Conservation (phyloP, 495 filamentous ascomycete genomes). For the Podospora pseudopauciseta region DNA sequence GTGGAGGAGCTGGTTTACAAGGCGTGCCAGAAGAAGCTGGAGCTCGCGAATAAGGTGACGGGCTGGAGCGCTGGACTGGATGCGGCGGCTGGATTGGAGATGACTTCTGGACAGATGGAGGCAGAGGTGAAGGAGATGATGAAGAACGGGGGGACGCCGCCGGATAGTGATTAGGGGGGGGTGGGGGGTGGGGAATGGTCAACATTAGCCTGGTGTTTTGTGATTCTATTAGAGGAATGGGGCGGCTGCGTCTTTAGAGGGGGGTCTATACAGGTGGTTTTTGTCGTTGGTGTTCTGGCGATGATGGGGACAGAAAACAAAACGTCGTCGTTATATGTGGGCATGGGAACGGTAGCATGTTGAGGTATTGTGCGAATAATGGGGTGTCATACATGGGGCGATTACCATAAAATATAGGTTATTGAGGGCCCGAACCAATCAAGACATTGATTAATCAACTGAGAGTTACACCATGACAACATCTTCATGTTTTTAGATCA, state of each 20-base stretch:
- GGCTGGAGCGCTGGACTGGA: constrained; percentile 33
- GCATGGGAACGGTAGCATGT: background rate
- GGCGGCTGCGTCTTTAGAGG: background rate
- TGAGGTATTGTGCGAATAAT: background rate
- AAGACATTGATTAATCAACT: background rate
- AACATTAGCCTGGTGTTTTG: background rate
- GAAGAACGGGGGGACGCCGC: constrained; percentile 14
- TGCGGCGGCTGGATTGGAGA: constrained; percentile 11
- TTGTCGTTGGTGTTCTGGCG: background rate
- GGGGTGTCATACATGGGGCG: background rate
- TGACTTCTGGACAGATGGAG: constrained; percentile 28
- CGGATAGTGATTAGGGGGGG: constrained; percentile 7
- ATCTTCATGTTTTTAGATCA: no score
- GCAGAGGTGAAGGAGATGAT: constrained; percentile 24
- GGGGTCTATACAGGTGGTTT: background rate
- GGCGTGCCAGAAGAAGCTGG: constrained; percentile 84
- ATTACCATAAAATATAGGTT: background rate
- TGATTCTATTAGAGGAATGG: background rate
- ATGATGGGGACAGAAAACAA: background rate
- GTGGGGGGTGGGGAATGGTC: background rate
- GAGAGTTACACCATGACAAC: no score
- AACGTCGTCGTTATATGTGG: no score
- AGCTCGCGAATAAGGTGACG: constrained; percentile 79
- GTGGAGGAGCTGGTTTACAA: constrained; percentile 92
- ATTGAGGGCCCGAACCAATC: background rate